Evolutionary conservation across 2,329 filamentous ascomycete species (phyloP), one percentile per base, ranked within the genome.

Genomic region (Sporothrix sp.): DNA sequence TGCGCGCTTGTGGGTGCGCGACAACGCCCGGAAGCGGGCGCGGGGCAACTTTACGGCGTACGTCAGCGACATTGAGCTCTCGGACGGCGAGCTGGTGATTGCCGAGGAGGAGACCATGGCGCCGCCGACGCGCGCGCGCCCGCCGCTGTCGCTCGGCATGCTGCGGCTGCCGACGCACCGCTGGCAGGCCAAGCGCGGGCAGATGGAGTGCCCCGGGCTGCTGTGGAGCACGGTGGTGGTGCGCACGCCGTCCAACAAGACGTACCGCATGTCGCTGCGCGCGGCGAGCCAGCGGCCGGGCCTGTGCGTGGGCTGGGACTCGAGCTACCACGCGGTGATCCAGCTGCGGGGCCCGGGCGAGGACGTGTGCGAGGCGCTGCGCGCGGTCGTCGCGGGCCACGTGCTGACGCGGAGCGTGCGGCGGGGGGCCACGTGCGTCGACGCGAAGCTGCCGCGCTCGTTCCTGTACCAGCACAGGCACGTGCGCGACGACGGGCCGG

Each of bases 151-250:
- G 63, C 71, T 84, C 40, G 76, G 86, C 65, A 97, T 97, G 71
- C 89, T 86, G 3, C 96, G 91, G 88, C 72, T 98, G 14, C 93
- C 93, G 0, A 97, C 93, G 7, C 93, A 98, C 65, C 69, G 94
- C 57, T 98, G 86, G 78, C 90, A 95, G 67, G 83, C 91, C 2
- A 98, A 98, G 66, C 75, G 93, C 53, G 88, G 93, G 20, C 85
- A 79, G 54, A 94, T 98, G 86, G 89, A 89, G 1, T 7, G 84
- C 87, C 0, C 78, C 44, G 76, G 84, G 39, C 84, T 87, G 3
- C 67, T 93, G n/a, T 98, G 93, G 93, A 79, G 89, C 36, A 95
- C 96, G 65, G 81, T 87, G 1, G 71, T 97, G 21, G 88, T 90
- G 0, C 65, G 95, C 56, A 88, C 86, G 4, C 88, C 91, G 0